A percentile compares a stretch with the other conserved stretches of the same genome.
These are phyloP conservation scores for Solanum phureja DNA, from an alignment of 257 asterid genomes.

Conservation along the genomic window DNA sequence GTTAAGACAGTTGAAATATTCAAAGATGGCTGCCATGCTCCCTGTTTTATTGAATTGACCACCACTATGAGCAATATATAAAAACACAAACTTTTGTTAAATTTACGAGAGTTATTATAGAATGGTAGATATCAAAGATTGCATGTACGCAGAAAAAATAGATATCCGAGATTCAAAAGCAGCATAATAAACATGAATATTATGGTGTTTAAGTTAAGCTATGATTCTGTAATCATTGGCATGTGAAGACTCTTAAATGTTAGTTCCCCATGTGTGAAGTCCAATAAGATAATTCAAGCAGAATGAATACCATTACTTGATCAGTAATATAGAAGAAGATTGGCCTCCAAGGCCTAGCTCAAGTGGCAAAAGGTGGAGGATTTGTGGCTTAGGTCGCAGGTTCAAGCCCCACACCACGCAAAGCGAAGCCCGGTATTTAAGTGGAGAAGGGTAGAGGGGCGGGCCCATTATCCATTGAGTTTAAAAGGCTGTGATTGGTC, in stretches of 20 bases:
- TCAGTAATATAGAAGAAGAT: neutral
- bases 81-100: neutral
- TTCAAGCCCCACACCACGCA: too few species aligned
- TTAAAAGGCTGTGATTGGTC: too few species aligned
- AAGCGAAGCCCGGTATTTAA: too few species aligned
- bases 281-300: neutral
- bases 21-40: slow-evolving; percentile 91
- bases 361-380: too few species aligned
- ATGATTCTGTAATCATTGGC: neutral
- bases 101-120: neutral
- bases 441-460: too few species aligned
- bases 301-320: neutral
- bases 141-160: neutral
- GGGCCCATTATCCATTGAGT: too few species aligned
- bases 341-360: too few species aligned
- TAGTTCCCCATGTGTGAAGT: neutral
- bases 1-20: slow-evolving; percentile 75
- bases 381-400: too few species aligned
- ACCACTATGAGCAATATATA: slow-evolving; percentile 1
- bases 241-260: neutral
- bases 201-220: neutral
- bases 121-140: neutral
- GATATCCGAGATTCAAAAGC: neutral
- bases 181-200: neutral
- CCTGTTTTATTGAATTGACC: slow-evolving; percentile 31